Evolutionary conservation across 768 basidiomycete genomes (phyloP).

Genomic region (Lactarius hatsudake): DNA sequence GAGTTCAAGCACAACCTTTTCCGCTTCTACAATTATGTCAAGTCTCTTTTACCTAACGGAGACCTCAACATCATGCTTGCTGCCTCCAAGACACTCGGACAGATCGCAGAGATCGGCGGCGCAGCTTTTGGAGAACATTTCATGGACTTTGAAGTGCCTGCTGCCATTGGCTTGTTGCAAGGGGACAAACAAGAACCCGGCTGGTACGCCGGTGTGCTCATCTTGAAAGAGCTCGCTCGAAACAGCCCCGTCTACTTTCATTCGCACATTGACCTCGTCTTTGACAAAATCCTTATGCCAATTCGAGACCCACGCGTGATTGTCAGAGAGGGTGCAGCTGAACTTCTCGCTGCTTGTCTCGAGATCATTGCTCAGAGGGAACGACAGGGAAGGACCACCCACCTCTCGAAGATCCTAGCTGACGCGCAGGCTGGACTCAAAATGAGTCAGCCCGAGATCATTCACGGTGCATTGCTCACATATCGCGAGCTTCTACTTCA

Average conservation of each 20-base stretch:
- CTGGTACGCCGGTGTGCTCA: slow-evolving; percentile 90
- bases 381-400: slow-evolving; percentile 59
- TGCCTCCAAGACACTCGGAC: slow-evolving; percentile 88
- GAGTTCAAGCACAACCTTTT: slow-evolving; percentile 80
- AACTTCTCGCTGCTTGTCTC: slow-evolving; percentile 86
- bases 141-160: slow-evolving; percentile 86
- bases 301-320: slow-evolving; percentile 86
- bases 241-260: slow-evolving; percentile 88
- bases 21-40: slow-evolving; percentile 90
- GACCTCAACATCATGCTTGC: slow-evolving; percentile 94
- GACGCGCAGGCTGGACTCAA: slow-evolving; percentile 85
- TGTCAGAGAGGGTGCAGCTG: slow-evolving; percentile 90
- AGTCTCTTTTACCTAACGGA: slow-evolving; percentile 83
- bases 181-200: slow-evolving; percentile 74
- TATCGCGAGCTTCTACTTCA: slow-evolving; percentile 89
- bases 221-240: slow-evolving; percentile 88
- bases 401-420: slow-evolving; percentile 77
- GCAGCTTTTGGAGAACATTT: slow-evolving; percentile 83
- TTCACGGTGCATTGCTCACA: slow-evolving; percentile 89
- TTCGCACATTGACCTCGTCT: slow-evolving; percentile 80
- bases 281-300: slow-evolving; percentile 91
- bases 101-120: slow-evolving; percentile 82
- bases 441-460: slow-evolving; percentile 77
- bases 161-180: slow-evolving; percentile 76
- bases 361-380: slow-evolving; percentile 81